Conservation (phyloP, 2,329 filamentous ascomycete genomes). For the Xylaria hypoxylon region DNA sequence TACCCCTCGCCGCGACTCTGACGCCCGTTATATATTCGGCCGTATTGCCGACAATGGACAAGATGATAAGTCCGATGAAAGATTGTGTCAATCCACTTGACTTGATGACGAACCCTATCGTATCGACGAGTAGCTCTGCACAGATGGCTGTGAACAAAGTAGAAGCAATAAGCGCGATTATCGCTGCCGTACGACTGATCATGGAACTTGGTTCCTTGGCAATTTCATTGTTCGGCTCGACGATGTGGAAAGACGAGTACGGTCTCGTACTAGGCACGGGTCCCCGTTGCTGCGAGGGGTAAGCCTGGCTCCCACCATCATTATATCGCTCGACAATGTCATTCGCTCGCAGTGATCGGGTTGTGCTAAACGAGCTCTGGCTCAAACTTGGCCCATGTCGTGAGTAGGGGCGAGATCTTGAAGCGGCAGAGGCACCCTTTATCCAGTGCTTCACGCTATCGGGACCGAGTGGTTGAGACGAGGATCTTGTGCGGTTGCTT, state of each 20-base stretch:
- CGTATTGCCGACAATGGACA: constrained; percentile 8
- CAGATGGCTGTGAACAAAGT: constrained; percentile 67
- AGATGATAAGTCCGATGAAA: constrained; percentile 14
- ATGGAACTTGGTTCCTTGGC: constrained; percentile 60
- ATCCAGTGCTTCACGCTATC: constrained; percentile 32
- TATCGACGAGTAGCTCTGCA: constrained; percentile 8
- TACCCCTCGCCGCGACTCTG: constrained; percentile 75
- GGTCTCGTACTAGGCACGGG: neutral
- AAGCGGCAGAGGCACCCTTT: neutral
- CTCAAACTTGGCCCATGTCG: constrained; percentile 27
- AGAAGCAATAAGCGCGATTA: constrained; percentile 69
- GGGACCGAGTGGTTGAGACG: constrained; percentile 12
- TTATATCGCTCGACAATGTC: constrained; percentile 27
- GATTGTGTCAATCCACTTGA: constrained; percentile 17
- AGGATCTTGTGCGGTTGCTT: constrained; percentile 7
- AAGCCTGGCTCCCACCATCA: constrained; percentile 16
- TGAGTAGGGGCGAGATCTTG: constrained; percentile 14
- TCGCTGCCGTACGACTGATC: constrained; percentile 46
- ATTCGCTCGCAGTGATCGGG: constrained; percentile 21
- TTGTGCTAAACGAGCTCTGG: constrained; percentile 25
- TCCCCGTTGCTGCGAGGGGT: neutral
- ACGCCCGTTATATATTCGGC: constrained; percentile 51
- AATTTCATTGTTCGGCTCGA: constrained; percentile 55
- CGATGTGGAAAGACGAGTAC: constrained; percentile 18
- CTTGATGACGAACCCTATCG: constrained; percentile 1